Evolutionary conservation across 129 eudicot genomes (phyloP).

Genomic region (Oenanthe sinensis): DNA sequence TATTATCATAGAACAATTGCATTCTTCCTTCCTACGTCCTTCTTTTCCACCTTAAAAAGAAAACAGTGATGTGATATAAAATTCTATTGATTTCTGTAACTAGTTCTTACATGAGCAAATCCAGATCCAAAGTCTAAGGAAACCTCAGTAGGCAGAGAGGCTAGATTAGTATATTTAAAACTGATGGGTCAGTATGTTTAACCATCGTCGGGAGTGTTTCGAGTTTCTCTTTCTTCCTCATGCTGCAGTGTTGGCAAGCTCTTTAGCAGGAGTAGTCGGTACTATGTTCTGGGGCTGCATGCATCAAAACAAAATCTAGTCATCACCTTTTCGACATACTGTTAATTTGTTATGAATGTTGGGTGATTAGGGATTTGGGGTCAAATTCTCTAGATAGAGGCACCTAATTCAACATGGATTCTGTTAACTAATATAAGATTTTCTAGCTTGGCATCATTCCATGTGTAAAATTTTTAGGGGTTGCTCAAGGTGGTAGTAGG

Average conservation of each 20-base stretch:
- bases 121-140: neutral
- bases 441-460: neutral
- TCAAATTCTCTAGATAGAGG: no score
- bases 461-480: neutral
- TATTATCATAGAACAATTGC: no score
- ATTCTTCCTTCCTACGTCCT: no score
- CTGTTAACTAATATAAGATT: neutral
- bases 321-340: neutral
- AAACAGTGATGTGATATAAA: neutral
- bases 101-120: neutral
- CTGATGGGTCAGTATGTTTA: neutral
- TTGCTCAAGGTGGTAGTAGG: neutral
- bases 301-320: constrained; percentile 5
- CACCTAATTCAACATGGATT: no score
- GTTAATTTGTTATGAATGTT: neutral
- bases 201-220: neutral
- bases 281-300: constrained; percentile 42
- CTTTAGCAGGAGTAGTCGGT: constrained; percentile 27
- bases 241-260: constrained; percentile 35
- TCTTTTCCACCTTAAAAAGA: no score
- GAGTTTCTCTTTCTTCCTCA: constrained; percentile 17
- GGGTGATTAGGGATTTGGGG: neutral
- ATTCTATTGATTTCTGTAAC: neutral
- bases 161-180: neutral
- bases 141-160: neutral